Base-by-base conservation (phyloP, 306 rosid species). In the Cicer yamashitae region DNA sequence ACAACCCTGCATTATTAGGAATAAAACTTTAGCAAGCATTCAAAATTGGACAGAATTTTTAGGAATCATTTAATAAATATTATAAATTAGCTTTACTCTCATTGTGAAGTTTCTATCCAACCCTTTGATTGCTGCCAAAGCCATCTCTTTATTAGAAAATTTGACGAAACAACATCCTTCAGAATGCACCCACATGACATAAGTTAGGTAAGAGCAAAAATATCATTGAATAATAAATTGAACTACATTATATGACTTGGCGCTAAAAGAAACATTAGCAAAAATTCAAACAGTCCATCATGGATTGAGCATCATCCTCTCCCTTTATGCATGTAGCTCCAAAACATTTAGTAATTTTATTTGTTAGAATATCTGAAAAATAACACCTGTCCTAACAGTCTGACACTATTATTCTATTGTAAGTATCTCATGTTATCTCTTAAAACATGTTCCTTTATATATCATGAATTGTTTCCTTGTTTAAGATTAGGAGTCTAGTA, bases 81-180 rank as follows among this genome's bases (percentile, higher is more conserved):
- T 76, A 60, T 6, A 71, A 59, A 71, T 44, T 46, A 83, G 77
- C 65, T 65, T 73, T 91, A 94, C 97, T 81, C 91, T 86, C 96
- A 90, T 91, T 1, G 76, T 87, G 84, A 79, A 87, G 44, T n/a
- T 84, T 78, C 83, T 89, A 58, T 94, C 69, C 79, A 91, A 86
- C 77, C 92, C 96, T 79, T 85, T 79, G 80, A 94, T 94, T 79
- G 98, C 96, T 43, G 94, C 91, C 67, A 71, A 11, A 11, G 97
- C 96, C 96, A 92, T 92, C 30, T 89, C 96, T 79, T 67, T 74
- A 70, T 75, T 83, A 58, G 96, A 84, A 81, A 87, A 94, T 76
- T 81, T 89, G 56, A 94, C 93, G 75, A 94, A 94, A 75, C 87
- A 87, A 38, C 80, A 81, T 76, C 96, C 97, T 91, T 84, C 79